Conservation (phyloP, 176 grass and related monocot species). For the Echinochloa phyllopogon region DNA sequence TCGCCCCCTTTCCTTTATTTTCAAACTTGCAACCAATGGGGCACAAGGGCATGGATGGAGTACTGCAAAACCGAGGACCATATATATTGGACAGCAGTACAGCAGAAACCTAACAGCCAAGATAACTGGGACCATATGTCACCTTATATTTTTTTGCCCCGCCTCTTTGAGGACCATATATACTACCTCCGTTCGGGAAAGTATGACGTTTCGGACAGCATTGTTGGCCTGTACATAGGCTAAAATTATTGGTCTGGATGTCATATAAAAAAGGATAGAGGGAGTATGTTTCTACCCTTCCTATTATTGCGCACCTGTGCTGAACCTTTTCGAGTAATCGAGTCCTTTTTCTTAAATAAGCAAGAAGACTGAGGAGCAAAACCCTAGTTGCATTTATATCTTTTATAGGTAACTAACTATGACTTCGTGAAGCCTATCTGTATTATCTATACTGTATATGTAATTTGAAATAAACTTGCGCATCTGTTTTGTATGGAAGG, state of each 20-base stretch:
- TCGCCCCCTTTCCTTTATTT: conserved; percentile 8
- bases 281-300: neutral
- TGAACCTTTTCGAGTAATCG: neutral
- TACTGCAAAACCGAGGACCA: conserved; percentile 39
- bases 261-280: no score
- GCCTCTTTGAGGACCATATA: neutral
- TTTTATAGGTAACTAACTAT: neutral
- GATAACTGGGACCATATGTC: conserved; percentile 26
- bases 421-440: neutral
- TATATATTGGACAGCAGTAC: conserved; percentile 6
- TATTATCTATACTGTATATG: neutral
- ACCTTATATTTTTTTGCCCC: neutral
- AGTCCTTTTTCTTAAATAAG: neutral
- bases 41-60: conserved; percentile 13
- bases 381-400: neutral
- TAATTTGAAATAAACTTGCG: no score
- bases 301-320: neutral
- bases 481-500: neutral
- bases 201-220: no score
- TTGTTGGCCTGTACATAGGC: no score
- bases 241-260: no score
- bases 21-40: conserved; percentile 41
- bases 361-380: neutral
- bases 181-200: no score
- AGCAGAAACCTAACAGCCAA: conserved; percentile 38